These are phyloP conservation scores for Lachancea thermotolerans DNA, from an alignment of 805 yeast genomes.

Conservation along the genomic window DNA sequence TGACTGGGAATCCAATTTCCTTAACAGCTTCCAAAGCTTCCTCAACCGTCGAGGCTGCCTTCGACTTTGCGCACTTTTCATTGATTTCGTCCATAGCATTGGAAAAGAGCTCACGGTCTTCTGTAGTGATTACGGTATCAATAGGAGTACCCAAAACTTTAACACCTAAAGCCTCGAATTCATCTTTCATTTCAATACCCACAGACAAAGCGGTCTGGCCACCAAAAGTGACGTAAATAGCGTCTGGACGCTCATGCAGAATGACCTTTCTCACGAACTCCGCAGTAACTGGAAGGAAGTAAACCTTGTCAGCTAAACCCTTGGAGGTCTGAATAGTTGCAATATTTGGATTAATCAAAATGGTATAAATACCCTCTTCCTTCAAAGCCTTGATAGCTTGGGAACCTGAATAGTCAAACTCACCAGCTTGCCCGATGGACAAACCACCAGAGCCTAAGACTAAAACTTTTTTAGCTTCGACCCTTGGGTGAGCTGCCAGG, in stretches of 20 bases:
- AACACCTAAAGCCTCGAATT: slow-evolving; percentile 80
- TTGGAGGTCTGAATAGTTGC: slow-evolving; percentile 98
- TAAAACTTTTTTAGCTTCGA: slow-evolving; percentile 81
- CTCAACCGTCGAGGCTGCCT: slow-evolving; percentile 69
- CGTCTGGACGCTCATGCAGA: slow-evolving; percentile 91
- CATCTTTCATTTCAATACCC: slow-evolving; percentile 93
- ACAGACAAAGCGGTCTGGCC: slow-evolving; percentile 97
- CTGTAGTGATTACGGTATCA: slow-evolving; percentile 93
- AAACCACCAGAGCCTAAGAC: slow-evolving; percentile 97
- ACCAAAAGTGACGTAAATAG: slow-evolving; percentile 95
- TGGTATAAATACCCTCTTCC: slow-evolving; percentile 95
- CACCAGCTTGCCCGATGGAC: slow-evolving; percentile 99
- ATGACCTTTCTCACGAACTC: slow-evolving; percentile 96
- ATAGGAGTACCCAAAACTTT: slow-evolving; percentile 95
- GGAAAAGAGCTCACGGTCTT: slow-evolving; percentile 95
- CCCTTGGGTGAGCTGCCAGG: slow-evolving; percentile 67
- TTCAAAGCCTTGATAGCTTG: slow-evolving; percentile 98
- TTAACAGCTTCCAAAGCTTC: slow-evolving; percentile 84
- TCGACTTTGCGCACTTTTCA: slow-evolving; percentile 93
- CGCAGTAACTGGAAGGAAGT: slow-evolving; percentile 94
- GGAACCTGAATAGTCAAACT: slow-evolving; percentile 96
- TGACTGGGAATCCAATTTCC: slow-evolving; percentile 88
- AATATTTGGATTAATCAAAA: slow-evolving; percentile 93
- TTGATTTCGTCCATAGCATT: slow-evolving; percentile 89
- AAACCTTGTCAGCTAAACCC: slow-evolving; percentile 96